phyloP scores from a whole-genome alignment of 805 yeast genomes.

The Nakazawaea ishiwadae region DNA sequence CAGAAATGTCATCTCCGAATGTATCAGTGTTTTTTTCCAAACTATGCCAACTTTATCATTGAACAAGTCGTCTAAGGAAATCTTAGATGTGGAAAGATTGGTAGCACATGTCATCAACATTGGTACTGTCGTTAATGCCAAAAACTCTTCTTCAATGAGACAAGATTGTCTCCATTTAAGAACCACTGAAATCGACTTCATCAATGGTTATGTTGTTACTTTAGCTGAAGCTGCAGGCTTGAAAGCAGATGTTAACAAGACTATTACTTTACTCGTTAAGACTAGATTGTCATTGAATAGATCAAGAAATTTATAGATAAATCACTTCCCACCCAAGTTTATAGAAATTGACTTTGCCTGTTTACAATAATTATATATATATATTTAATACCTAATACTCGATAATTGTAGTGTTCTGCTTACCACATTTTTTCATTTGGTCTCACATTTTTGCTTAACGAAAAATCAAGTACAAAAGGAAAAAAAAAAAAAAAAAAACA shows the following conservation, averaged over 20 bases:
- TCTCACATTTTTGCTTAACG: no score
- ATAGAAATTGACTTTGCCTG: no score
- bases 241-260: conserved; percentile 42
- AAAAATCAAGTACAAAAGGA: no score
- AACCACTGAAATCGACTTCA: conserved; percentile 73
- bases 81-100: conserved; percentile 30
- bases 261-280: conserved; percentile 42
- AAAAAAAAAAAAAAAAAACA: no score
- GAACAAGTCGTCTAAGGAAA: conserved; percentile 27
- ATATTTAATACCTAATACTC: no score
- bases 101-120: conserved; percentile 23
- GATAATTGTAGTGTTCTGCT: no score
- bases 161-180: conserved; percentile 54
- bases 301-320: conserved; percentile 6
- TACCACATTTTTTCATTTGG: no score
- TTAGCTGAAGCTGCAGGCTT: conserved; percentile 44
- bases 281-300: conserved; percentile 23
- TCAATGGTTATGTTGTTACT: conserved; percentile 73
- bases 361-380: no score
- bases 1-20: conserved; percentile 39
- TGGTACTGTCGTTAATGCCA: conserved; percentile 22
- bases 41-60: conserved; percentile 23
- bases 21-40: conserved; percentile 34
- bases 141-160: conserved; percentile 68
- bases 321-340: no score